Base-by-base conservation (phyloP, 768 basidiomycete genomes). In the Boletus reticulatus region DNA sequence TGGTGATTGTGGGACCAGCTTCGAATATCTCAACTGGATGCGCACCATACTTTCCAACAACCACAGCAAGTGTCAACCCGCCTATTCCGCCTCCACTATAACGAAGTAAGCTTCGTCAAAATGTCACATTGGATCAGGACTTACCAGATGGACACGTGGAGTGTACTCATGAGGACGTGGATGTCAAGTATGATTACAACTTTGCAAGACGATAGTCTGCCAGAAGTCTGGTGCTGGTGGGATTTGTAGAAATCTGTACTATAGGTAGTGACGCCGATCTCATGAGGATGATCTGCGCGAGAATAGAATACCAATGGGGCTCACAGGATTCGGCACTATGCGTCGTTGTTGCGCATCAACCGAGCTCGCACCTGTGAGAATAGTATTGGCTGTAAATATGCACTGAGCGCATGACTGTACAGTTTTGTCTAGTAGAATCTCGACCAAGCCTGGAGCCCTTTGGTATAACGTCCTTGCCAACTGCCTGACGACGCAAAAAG, bases 21-120 rank as follows among this genome's bases (percentile, higher is more conserved):
- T 81, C 79, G 56, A 77, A 81, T 14, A 80, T 57, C 24, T 75
- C 70, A 5, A 80, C 65, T 1, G 73, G 65, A 10, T 72, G 56
- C 1, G 56, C 58, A 46, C 53, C 56, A 43, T 64, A 54, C 47
- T 67, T 67, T 1, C 58, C 59, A 16, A 76, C 53, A 0, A 69
- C 67, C 31, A 70, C 52, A 1, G 75, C 74, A 11, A 73, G 65
- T 27, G 48, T 65, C 27, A 77, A 59, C 4, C 76, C 75, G 13
- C 69, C 76, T 47, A 76, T 71, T 2, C 76, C 76, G 8, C 73
- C 76, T 16, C 76, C 76, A 31, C 75, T 77, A 50, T 9, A 17
- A 39, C 1, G 22, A 24, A 2, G 17, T 54, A 8, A 55, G 43
- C 11, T 8, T 29, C 16, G 1, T 17, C 14, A 22, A 6, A 4